Conservation (phyloP, 306 rosid species). For the Alnus glutinosa region DNA sequence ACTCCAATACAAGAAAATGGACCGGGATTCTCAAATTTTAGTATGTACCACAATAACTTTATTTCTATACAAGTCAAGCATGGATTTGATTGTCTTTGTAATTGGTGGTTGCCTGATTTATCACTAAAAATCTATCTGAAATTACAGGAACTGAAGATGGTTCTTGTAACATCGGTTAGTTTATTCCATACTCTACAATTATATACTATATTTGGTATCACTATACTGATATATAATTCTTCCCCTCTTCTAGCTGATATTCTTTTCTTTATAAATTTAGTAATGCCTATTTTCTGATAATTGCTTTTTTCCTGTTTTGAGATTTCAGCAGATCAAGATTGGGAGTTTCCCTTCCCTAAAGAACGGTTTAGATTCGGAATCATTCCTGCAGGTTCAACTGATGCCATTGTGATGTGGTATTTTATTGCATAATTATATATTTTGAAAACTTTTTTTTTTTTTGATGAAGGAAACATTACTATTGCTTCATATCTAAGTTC, state of each 20-base stretch:
- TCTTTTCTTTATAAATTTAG: constrained; percentile 1
- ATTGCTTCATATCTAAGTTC: constrained; percentile 7
- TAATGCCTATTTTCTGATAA: constrained; percentile 7
- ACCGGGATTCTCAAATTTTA: constrained; percentile 33
- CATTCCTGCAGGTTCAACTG: constrained; percentile 97
- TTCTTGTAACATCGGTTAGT: constrained; percentile 33
- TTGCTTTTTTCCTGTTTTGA: constrained; percentile 29
- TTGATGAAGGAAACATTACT: constrained; percentile 1
- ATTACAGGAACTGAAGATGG: constrained; percentile 39
- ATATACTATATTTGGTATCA: background rate
- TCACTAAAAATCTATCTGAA: constrained; percentile 33
- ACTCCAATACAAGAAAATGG: constrained; percentile 36
- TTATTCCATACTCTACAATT: constrained; percentile 16
- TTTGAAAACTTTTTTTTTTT: constrained; percentile 7
- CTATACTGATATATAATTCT: background rate
- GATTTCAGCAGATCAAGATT: constrained; percentile 58
- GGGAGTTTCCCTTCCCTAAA: constrained; percentile 52
- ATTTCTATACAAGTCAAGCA: constrained; percentile 26
- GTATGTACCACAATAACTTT: constrained; percentile 47
- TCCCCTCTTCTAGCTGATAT: background rate
- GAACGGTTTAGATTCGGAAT: constrained; percentile 80
- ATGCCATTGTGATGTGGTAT: constrained; percentile 94
- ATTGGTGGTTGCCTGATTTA: constrained; percentile 23
- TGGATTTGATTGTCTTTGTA: constrained; percentile 26
- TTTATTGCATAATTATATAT: constrained; percentile 18